Evolutionary conservation across 768 basidiomycete genomes (phyloP).

Genomic region (Saitozyma sp.): DNA sequence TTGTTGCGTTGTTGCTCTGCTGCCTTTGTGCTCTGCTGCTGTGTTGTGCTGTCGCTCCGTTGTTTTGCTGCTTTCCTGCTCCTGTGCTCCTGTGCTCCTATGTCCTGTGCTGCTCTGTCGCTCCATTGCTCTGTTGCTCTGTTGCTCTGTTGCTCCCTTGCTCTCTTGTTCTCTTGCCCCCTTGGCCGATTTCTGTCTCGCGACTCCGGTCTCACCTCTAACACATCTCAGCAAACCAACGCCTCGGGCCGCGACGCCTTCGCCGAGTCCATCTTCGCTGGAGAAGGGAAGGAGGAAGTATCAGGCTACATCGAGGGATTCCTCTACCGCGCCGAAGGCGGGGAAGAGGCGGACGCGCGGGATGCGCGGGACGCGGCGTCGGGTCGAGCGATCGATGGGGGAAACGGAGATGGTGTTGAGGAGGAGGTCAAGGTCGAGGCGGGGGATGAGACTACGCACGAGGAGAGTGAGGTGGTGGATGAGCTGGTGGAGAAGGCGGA

Average conservation of each 20-base stretch:
- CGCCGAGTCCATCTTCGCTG: constrained; percentile 46
- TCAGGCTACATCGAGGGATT: constrained; percentile 53
- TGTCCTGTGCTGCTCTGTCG: too few relatives aligned
- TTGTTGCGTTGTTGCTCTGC: too few relatives aligned
- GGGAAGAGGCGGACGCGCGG: constrained; percentile 71
- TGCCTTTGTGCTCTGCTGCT: too few relatives aligned
- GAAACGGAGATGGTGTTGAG: constrained; percentile 75
- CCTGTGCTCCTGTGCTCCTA: too few relatives aligned
- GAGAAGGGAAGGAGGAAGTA: constrained; percentile 52
- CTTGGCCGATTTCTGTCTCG: too few relatives aligned
- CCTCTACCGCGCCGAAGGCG: constrained; percentile 72
- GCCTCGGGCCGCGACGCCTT: constrained; percentile 47
- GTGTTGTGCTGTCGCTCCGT: too few relatives aligned
- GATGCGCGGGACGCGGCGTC: constrained; percentile 79
- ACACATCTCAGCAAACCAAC: constrained; percentile 39
- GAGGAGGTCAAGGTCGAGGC: constrained; percentile 83
- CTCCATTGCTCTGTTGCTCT: too few relatives aligned
- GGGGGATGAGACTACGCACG: constrained; percentile 72
- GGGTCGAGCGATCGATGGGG: constrained; percentile 71
- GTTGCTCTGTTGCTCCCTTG: background rate
- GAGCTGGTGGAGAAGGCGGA: constrained; percentile 38
- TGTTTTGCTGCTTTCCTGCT: too few relatives aligned
- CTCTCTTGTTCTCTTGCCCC: constrained; percentile 24
- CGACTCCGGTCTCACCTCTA: background rate
- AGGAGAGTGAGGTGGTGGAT: constrained; percentile 50